Percentiles rank a stretch among this genome's conserved stretches.
Evolutionary conservation across 345 rosid species (phyloP).

Genomic region (Bruguiera gymnorhiza): DNA sequence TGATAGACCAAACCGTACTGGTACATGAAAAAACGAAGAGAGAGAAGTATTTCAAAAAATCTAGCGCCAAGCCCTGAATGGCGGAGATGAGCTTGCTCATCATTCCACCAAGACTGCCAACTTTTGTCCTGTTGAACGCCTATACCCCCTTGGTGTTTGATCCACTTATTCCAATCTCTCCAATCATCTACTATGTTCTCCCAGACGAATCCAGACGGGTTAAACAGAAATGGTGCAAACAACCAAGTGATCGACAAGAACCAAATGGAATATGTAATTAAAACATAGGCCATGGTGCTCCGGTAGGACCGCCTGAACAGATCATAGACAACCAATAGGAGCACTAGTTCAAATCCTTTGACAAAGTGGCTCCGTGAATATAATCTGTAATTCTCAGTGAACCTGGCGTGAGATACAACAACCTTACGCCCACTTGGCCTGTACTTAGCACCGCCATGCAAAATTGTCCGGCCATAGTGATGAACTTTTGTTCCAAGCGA

Average conservation of each 20-base stretch:
- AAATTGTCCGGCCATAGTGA: constrained; percentile 80
- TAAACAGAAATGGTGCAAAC: constrained; percentile 89
- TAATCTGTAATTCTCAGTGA: constrained; percentile 82
- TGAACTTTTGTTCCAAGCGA: constrained; percentile 90
- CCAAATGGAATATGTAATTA: constrained; percentile 88
- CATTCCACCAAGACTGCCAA: constrained; percentile 99
- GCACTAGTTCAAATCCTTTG: constrained; percentile 83
- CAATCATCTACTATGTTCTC: constrained; percentile 86
- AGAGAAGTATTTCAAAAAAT: constrained; percentile 65
- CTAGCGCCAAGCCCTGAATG: constrained; percentile 74
- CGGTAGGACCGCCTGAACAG: constrained; percentile 75
- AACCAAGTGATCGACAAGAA: constrained; percentile 95
- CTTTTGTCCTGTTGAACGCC: constrained; percentile 94
- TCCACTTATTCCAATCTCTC: constrained; percentile 99
- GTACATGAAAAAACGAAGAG: constrained; percentile 81
- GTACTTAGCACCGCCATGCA: constrained; percentile 93
- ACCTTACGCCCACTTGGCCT: constrained; percentile 95
- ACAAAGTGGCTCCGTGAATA: constrained; percentile 93
- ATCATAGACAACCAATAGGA: constrained; percentile 78
- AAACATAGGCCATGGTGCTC: constrained; percentile 80
- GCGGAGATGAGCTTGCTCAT: constrained; percentile 80
- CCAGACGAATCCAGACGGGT: constrained; percentile 93
- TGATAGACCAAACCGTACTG: constrained; percentile 98
- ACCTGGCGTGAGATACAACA: constrained; percentile 88
- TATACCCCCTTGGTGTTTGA: constrained; percentile 87